Evolutionary conservation across 1,284 basidiomycete species (phyloP).

Genomic region (Rhizoctonia solani): DNA sequence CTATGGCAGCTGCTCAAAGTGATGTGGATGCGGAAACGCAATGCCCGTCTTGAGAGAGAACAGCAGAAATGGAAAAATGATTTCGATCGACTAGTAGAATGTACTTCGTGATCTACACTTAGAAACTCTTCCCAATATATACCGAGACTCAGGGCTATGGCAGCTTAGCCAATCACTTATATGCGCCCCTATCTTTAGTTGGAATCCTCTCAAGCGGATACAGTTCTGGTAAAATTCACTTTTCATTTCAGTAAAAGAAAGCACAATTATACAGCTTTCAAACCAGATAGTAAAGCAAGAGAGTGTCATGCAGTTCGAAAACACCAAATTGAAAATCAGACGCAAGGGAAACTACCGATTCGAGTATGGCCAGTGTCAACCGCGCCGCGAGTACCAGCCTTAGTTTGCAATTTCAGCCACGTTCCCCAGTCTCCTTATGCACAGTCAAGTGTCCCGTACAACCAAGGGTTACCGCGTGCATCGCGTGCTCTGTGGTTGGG

Average conservation of each 20-base stretch:
- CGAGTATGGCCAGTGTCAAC: background rate
- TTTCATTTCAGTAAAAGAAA: constrained; percentile 5
- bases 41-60: constrained; percentile 41
- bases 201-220: too few relatives aligned
- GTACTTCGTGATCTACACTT: constrained; percentile 11
- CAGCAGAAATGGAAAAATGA: constrained; percentile 37
- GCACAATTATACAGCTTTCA: constrained; percentile 15
- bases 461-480: constrained; percentile 41
- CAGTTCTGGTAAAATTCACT: background rate
- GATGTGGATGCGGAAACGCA: constrained; percentile 49
- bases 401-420: background rate
- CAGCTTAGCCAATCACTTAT: too few relatives aligned
- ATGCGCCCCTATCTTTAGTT: too few relatives aligned
- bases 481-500: constrained; percentile 70
- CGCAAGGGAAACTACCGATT: background rate
- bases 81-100: constrained; percentile 29
- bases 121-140: background rate
- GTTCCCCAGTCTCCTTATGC: background rate
- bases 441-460: constrained; percentile 17
- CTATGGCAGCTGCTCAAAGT: constrained; percentile 49
- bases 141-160: too few relatives aligned
- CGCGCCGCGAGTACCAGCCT: too few relatives aligned
- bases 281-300: constrained; percentile 2
- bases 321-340: background rate
- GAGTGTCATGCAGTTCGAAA: background rate